Evolutionary conservation across 2,329 filamentous ascomycete genomes (phyloP), one percentile per base, ranked within the genome.

Genomic region (Pseudogymnoascus sp.): DNA sequence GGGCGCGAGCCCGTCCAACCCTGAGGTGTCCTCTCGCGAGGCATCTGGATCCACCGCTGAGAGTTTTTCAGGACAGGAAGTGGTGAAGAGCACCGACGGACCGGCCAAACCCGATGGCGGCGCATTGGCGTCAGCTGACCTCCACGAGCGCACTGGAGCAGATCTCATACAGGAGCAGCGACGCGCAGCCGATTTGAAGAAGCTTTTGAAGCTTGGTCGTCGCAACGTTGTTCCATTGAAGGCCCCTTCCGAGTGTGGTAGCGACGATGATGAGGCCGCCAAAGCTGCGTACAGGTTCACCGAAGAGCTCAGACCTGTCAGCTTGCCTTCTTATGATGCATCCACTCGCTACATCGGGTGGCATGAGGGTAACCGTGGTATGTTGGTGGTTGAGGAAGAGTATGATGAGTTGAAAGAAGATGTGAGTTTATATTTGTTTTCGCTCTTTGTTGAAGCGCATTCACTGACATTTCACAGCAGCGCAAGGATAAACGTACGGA

Each of bases 241-340:
- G 21, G 49, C 49, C 16, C 49, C 49, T 33, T 55, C 49, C 10
- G 49, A 55, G 29, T 55, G 49, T 55, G 49, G 49, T 16, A 55
- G 49, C 29, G 49, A 55, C 16, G 49, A 55, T 55, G 49, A 55
- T n/a, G 49, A 55, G 49, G 49, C 49, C 19, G 49, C 29, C n/a
- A 55, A 55, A 55, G 49, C 49, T 33, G 49, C 49, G n/a, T 55
- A 55, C 49, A 55, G 49, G 49, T 55, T 55, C 49, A 55, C 49
- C 2, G 49, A 55, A 5, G 49, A 55, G 6, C 49, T 55, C n/a
- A 55, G 49, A 5, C 49, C 29, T 55, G 49, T 55, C 29, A 55
- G 49, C 49, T 55, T 55, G 6, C 49, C 49, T 6, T 19, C 26
- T n/a, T 55, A 33, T 29, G 29, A 55, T 4, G 26, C 49, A 33